phyloP scores from a whole-genome alignment of 1,139 yeast genomes.

The Taphrina populina region DNA sequence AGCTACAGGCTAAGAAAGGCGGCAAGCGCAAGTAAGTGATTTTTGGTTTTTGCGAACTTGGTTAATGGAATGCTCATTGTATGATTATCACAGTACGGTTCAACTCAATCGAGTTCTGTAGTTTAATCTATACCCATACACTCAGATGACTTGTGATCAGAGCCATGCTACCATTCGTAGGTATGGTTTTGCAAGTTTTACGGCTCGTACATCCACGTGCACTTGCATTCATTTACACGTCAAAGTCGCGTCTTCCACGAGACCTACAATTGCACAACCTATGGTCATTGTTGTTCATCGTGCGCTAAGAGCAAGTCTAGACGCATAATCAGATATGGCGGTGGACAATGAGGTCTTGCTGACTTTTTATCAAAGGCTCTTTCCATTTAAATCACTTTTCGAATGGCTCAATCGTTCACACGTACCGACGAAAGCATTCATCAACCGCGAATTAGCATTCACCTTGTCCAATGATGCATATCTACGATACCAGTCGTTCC shows the following conservation, averaged over 20 bases:
- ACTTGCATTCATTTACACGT: too few species aligned
- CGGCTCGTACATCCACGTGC: too few species aligned
- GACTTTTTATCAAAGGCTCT: conserved; percentile 68
- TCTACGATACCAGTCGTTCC: conserved; percentile 81
- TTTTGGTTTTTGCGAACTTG: conserved; percentile 20
- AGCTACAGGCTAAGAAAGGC: conserved; percentile 63
- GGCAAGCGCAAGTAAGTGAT: conserved; percentile 20
- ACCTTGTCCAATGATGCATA: conserved; percentile 75
- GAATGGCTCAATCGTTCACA: conserved; percentile 90
- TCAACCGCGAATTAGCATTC: conserved; percentile 90
- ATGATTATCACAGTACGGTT: neutral
- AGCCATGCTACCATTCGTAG: neutral
- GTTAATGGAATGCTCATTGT: conserved; percentile 2
- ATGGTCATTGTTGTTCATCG: too few species aligned
- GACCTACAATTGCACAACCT: too few species aligned
- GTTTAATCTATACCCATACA: neutral
- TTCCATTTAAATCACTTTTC: conserved; percentile 53
- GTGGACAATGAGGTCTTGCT: conserved; percentile 49
- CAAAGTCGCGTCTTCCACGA: too few species aligned
- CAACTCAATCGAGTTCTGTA: conserved; percentile 10
- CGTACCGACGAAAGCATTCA: conserved; percentile 60
- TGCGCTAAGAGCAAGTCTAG: too few species aligned
- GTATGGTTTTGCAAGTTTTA: too few species aligned
- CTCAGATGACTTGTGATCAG: neutral
- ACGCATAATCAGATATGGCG: conserved; percentile 45